Conservation (phyloP, 805 yeast genomes). For the Zygoascus tannicola region DNA sequence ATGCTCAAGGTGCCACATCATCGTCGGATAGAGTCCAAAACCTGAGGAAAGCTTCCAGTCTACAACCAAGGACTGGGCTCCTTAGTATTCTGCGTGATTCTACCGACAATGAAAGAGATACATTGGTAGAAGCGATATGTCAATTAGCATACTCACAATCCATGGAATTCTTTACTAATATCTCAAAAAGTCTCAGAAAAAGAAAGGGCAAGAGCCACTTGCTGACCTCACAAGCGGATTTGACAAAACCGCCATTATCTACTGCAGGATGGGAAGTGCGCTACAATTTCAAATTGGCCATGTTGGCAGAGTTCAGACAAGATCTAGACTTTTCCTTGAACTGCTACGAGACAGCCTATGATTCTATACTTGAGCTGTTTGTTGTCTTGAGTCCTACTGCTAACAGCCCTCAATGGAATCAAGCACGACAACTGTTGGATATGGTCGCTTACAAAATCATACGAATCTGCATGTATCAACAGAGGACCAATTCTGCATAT, state of each 20-base stretch:
- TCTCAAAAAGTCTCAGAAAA: conserved; percentile 35
- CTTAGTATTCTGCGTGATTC: conserved; percentile 36
- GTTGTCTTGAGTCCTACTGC: conserved; percentile 18
- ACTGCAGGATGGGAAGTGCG: conserved; percentile 40
- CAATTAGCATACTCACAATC: conserved; percentile 34
- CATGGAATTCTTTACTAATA: conserved; percentile 35
- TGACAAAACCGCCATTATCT: conserved; percentile 18
- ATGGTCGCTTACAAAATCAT: conserved; percentile 53
- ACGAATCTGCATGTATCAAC: conserved; percentile 49
- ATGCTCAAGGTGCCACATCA: conserved; percentile 16
- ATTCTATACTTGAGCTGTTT: conserved; percentile 36
- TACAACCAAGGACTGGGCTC: conserved; percentile 39
- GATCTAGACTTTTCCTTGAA: conserved; percentile 42
- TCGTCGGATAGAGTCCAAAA: conserved; percentile 26
- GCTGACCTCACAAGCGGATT: conserved; percentile 3
- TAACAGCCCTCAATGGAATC: conserved; percentile 31
- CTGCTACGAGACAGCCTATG: conserved; percentile 45
- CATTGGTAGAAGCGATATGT: conserved; percentile 32
- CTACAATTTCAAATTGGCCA: conserved; percentile 43
- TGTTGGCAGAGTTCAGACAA: conserved; percentile 41
- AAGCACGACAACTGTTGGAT: conserved; percentile 47
- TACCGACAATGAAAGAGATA: conserved; percentile 31
- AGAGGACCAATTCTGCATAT: conserved; percentile 49
- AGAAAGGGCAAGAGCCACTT: conserved; percentile 26
- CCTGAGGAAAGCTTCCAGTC: conserved; percentile 35